phyloP scores from a whole-genome alignment of 208 protist genomes.

The Baffinella frigidus region DNA sequence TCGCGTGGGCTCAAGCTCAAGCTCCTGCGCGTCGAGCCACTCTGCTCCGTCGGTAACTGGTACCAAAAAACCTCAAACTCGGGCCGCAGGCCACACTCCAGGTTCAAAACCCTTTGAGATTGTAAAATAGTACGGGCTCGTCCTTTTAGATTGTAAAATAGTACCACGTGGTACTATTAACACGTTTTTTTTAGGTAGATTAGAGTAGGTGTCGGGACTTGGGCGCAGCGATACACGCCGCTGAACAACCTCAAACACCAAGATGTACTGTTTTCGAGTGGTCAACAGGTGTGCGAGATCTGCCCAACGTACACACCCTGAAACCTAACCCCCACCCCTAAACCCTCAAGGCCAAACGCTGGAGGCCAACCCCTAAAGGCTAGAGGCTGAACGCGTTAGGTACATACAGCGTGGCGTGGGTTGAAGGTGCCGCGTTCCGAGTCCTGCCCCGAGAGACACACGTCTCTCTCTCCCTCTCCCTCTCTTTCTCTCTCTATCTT shows the following conservation, averaged over 20 bases:
- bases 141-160: too few species aligned
- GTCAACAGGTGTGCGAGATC: not conserved
- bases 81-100: slow-evolving; percentile 14
- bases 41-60: too few species aligned
- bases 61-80: slow-evolving; percentile 29
- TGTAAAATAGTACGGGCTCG: too few species aligned
- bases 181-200: too few species aligned
- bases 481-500: too few species aligned
- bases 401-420: slow-evolving; percentile 70
- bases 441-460: slow-evolving; percentile 80
- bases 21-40: too few species aligned
- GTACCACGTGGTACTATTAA: too few species aligned
- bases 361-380: too few species aligned
- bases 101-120: too few species aligned
- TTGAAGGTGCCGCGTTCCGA: slow-evolving; percentile 95
- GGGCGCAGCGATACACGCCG: not conserved
- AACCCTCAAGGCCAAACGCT: not conserved
- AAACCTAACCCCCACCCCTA: not conserved
- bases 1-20: too few species aligned
- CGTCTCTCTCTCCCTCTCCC: too few species aligned
- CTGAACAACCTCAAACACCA: not conserved
- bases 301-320: not conserved
- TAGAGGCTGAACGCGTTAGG: not conserved
- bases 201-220: too few species aligned
- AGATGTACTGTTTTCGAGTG: not conserved